Base-by-base conservation (phyloP, 352 stramenopile species). In the Phytophthora pseudosyringae region DNA sequence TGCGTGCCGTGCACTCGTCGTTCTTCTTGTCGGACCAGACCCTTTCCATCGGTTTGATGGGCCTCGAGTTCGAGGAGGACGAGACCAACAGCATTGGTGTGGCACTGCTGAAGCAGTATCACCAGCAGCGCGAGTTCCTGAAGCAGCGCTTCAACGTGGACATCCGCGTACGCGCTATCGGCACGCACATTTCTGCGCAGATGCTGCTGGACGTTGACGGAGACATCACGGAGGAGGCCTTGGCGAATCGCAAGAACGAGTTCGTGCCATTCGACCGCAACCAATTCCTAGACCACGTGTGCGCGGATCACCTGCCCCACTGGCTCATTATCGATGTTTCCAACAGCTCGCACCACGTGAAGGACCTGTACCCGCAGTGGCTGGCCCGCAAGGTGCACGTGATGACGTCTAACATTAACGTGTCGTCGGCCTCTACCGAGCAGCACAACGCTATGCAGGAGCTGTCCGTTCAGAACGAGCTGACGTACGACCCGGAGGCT, bases 311-410 rank as follows among this genome's bases (percentile, higher is more conserved):
- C 62, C 77, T 96, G 55, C 88, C 94, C 3, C 87, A 98, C 72
- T 94, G 90, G 75, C 81, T 98, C 11, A 93, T 99, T 55, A 87
- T 99, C 51, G 97, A 99, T 65, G 95, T 97, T 35, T 98, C 94
- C 4, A 93, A 96, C 65, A 91, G 93, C 45, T 75, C 77, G 2
- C 61, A 82, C n/a, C 78, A 91, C 61, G 85, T 95, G n/a, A 81
- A 88, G 18, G 70, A 78, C 25, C 75, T 95, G 47, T 97, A 99
- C 72, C 84, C 88, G 18, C 69, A 80, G 32, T 99, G 96, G 96
- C 70, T 99, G 4, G 80, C 64, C 13, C 77, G 80, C 50, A 95
- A 96, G 52, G 84, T 98, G 64, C 89, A 98, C 71, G 73, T 99
- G 32, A 92, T 98, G 49, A 98, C 90, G 11, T 86, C 90, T 16